Conservation (phyloP, 2,329 filamentous ascomycete species). For the Fusarium hostae region DNA sequence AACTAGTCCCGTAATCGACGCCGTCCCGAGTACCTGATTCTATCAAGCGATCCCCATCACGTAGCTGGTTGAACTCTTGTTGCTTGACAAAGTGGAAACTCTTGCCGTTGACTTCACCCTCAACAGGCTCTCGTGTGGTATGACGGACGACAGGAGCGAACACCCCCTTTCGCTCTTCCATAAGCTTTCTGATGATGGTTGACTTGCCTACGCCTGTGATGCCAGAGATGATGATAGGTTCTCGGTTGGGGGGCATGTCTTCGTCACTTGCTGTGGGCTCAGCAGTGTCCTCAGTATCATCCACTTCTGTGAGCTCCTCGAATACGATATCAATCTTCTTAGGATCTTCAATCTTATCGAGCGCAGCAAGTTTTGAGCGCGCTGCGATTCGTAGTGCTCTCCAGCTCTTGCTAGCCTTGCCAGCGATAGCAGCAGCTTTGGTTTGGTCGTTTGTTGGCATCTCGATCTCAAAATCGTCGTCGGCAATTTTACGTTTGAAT, state of each 20-base stretch:
- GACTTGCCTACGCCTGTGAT: constrained; percentile 71
- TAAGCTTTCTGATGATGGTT: constrained; percentile 70
- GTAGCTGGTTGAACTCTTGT: constrained; percentile 66
- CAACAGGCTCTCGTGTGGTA: constrained; percentile 61
- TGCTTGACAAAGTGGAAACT: constrained; percentile 67
- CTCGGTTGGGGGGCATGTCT: constrained; percentile 60
- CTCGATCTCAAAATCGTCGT: constrained; percentile 86
- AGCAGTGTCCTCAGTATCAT: constrained; percentile 50
- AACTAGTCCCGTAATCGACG: constrained; percentile 66
- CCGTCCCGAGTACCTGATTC: constrained; percentile 64
- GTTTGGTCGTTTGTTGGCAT: constrained; percentile 75
- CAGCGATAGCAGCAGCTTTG: constrained; percentile 67
- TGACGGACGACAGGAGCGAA: constrained; percentile 70
- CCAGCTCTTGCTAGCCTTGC: constrained; percentile 91
- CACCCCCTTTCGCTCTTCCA: constrained; percentile 71
- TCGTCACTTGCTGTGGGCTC: constrained; percentile 48
- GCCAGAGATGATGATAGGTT: constrained; percentile 74
- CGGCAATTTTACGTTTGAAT: constrained; percentile 78
- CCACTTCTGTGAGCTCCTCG: constrained; percentile 57
- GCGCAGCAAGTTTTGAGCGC: constrained; percentile 76
- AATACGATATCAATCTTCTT: constrained; percentile 74
- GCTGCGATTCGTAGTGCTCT: constrained; percentile 84
- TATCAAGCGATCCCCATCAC: constrained; percentile 69
- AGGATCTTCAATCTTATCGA: constrained; percentile 89
- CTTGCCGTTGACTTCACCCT: constrained; percentile 63